These are phyloP conservation scores for Akanthomyces dipterigenus DNA, from an alignment of 2,329 filamentous ascomycete genomes.

Conservation along the genomic window DNA sequence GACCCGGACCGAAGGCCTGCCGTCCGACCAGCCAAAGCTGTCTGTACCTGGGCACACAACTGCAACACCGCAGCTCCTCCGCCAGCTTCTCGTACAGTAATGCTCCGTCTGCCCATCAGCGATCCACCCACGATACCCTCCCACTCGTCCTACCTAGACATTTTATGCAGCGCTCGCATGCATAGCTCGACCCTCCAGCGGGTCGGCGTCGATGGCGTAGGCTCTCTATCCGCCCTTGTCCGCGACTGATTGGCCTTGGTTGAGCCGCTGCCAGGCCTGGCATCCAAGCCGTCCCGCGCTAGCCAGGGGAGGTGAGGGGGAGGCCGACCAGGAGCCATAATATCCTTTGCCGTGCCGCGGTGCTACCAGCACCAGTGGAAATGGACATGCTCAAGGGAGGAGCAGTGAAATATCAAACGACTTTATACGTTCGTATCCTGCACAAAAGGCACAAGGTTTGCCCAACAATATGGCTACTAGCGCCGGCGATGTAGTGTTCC, in stretches of 20 bases:
- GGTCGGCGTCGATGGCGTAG: constrained; percentile 5
- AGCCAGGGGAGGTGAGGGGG: constrained; percentile 7
- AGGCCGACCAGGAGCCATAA: constrained; percentile 1
- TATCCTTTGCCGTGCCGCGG: neutral
- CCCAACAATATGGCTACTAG: neutral
- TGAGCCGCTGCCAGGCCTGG: neutral
- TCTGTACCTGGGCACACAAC: neutral
- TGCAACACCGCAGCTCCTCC: neutral
- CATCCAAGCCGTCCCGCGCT: constrained; percentile 1
- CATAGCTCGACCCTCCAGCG: constrained; percentile 6
- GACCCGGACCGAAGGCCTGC: neutral
- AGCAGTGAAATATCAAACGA: neutral
- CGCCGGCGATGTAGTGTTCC: neutral
- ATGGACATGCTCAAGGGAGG: too few relatives aligned
- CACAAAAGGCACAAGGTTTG: neutral
- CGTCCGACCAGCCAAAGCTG: neutral
- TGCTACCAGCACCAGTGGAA: too few relatives aligned
- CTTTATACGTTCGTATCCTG: neutral
- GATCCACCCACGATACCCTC: constrained; percentile 8
- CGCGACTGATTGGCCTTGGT: constrained; percentile 5
- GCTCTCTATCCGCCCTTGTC: neutral
- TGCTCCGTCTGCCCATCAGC: neutral
- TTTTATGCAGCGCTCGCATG: constrained; percentile 11
- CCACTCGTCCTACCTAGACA: constrained; percentile 3
- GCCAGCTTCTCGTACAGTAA: constrained; percentile 1